Evolutionary conservation across 208 protist species (phyloP).

Genomic region (Leishmania lainsoni): DNA sequence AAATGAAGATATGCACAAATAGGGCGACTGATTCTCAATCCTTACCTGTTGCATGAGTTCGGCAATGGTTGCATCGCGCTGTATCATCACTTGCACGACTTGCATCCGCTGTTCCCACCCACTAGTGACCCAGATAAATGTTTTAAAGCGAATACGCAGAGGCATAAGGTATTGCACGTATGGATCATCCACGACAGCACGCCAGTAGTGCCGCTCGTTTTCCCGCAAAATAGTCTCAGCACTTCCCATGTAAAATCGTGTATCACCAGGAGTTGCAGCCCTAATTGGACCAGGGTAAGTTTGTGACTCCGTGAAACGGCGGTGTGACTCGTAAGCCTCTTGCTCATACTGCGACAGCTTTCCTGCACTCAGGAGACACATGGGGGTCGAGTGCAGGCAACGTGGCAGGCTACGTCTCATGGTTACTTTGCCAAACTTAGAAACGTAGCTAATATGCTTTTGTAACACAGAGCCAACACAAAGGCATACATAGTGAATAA

Average conservation of each 20-base stretch:
- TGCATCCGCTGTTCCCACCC: slow-evolving; percentile 83
- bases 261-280: slow-evolving; percentile 83
- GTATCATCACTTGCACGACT: slow-evolving; percentile 76
- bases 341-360: slow-evolving; percentile 72
- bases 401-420: slow-evolving; percentile 17
- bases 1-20: slow-evolving; percentile 71
- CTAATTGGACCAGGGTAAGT: slow-evolving; percentile 83
- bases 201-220: slow-evolving; percentile 88
- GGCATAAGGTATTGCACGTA: slow-evolving; percentile 72
- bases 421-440: neutral
- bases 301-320: slow-evolving; percentile 53
- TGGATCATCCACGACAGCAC: slow-evolving; percentile 82
- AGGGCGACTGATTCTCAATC: slow-evolving; percentile 86
- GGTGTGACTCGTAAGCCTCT: slow-evolving; percentile 77
- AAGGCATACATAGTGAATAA: neutral
- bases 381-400: slow-evolving; percentile 10
- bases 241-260: slow-evolving; percentile 76
- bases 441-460: neutral
- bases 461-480: neutral
- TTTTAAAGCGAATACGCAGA: slow-evolving; percentile 81
- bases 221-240: slow-evolving; percentile 79
- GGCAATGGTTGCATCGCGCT: slow-evolving; percentile 61
- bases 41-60: slow-evolving; percentile 72
- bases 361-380: slow-evolving; percentile 31
- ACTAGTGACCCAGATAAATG: slow-evolving; percentile 78